phyloP scores from a whole-genome alignment of 768 basidiomycete species.

The Ramaria rubella region DNA sequence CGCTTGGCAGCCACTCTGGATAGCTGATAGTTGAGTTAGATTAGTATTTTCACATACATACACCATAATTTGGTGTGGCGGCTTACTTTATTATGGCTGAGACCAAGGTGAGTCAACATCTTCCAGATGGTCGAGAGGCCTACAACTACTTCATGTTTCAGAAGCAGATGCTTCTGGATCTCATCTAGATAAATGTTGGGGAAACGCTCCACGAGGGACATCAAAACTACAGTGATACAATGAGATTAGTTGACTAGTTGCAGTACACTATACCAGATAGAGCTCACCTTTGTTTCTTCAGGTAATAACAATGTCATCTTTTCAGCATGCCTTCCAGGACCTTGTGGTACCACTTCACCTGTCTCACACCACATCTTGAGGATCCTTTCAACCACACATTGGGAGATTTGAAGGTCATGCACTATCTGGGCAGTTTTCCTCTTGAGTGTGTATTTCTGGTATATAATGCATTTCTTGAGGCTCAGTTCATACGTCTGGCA shows the following conservation, averaged over 20 bases:
- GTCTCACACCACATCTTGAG: background rate
- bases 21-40: background rate
- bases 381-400: background rate
- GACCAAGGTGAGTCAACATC: background rate
- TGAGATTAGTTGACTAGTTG: background rate
- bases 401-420: background rate
- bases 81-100: background rate
- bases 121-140: background rate
- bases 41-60: background rate
- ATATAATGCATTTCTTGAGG: background rate
- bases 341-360: background rate
- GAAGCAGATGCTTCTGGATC: background rate
- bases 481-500: background rate
- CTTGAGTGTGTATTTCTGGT: background rate
- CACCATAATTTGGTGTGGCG: background rate
- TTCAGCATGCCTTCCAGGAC: background rate
- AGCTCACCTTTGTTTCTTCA: background rate
- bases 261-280: background rate
- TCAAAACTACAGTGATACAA: background rate
- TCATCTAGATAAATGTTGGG: conserved; percentile 3
- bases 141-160: background rate
- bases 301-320: background rate
- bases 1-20: background rate
- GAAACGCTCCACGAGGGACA: background rate
- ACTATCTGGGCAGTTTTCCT: background rate